Evolutionary conservation across 1,139 yeast genomes (phyloP).

Genomic region (Cylindricascospora bacillispora): DNA sequence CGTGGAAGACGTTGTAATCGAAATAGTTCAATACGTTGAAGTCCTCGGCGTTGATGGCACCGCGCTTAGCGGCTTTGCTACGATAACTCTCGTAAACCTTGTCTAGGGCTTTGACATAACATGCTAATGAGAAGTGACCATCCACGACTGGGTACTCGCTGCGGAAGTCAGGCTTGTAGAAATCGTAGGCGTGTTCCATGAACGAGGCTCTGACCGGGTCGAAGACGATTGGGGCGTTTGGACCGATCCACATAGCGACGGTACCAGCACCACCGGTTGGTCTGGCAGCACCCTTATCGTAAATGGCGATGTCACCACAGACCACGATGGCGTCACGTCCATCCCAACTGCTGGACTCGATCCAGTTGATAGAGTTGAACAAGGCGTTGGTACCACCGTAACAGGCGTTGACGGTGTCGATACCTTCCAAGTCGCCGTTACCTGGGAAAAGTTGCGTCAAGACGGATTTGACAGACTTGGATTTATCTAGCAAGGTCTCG

Average conservation of each 20-base stretch:
- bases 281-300: conserved; percentile 95
- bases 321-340: conserved; percentile 97
- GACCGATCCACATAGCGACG: conserved; percentile 90
- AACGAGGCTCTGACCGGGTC: conserved; percentile 80
- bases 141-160: conserved; percentile 96
- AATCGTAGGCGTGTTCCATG: conserved; percentile 96
- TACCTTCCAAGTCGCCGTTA: conserved; percentile 87
- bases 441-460: conserved; percentile 89
- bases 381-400: conserved; percentile 97
- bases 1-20: conserved; percentile 95
- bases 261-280: conserved; percentile 99
- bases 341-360: conserved; percentile 94
- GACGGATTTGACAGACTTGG: conserved; percentile 93
- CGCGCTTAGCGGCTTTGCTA: conserved; percentile 56
- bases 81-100: conserved; percentile 74
- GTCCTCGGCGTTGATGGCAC: conserved; percentile 25
- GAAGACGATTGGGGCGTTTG: conserved; percentile 93
- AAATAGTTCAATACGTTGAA: conserved; percentile 53
- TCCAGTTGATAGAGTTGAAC: conserved; percentile 89
- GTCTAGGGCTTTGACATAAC: conserved; percentile 92
- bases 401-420: conserved; percentile 95
- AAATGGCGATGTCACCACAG: conserved; percentile 95
- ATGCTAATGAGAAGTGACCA: conserved; percentile 88
- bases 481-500: conserved; percentile 91
- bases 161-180: conserved; percentile 95